Evolutionary conservation across 192 early-diverging fungal genomes (phyloP), one percentile per base, ranked within the genome.

Genomic region (Paraglomus brasilianum): DNA sequence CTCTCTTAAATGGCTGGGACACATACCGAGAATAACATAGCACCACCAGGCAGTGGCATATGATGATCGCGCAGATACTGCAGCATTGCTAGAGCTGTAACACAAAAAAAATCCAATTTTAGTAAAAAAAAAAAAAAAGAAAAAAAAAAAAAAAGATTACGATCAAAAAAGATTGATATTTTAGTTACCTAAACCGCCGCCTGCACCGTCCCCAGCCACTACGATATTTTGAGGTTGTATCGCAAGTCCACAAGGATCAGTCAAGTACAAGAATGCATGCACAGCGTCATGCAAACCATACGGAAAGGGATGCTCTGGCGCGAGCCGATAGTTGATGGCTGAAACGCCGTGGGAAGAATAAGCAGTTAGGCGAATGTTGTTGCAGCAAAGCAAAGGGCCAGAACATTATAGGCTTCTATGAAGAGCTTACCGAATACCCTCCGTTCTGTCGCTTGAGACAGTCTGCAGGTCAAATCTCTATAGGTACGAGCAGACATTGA

Each of bases 201-300:
- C 90, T 0, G 90, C 85, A 67, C 86, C 86, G 64, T 91, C 90
- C 10, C 90, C 90, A 10, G 83, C 81, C 38, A 88, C 57, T 1
- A 87, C 75, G 61, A 91, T 85, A 56, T 88, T 82, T 47, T 78
- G 62, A 1, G 86, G 82, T 44, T 78, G 56, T 62, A 88, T 87
- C 4, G 83, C 82, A 36, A 74, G 73, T 4, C 73, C 74, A 9
- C 67, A 60, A 0, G 77, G 63, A 22, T 81, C 76, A 30, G 83
- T 74, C 39, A 91, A 67, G 58, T 84, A 79, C 8, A 71, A 51
- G 64, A 84, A 88, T 0, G 84, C 70, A 60, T 86, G 79, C 17
- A 78, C 78, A 0, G 78, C 87, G 43, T 91, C 89, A 58, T 88
- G 83, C 7, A 91, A 64, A 47, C 85, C 87, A 44, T 84, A 82